Evolutionary conservation across 805 yeast species (phyloP), one percentile per base, ranked within the genome.

Genomic region (Dipodascopsis uninucleata): DNA sequence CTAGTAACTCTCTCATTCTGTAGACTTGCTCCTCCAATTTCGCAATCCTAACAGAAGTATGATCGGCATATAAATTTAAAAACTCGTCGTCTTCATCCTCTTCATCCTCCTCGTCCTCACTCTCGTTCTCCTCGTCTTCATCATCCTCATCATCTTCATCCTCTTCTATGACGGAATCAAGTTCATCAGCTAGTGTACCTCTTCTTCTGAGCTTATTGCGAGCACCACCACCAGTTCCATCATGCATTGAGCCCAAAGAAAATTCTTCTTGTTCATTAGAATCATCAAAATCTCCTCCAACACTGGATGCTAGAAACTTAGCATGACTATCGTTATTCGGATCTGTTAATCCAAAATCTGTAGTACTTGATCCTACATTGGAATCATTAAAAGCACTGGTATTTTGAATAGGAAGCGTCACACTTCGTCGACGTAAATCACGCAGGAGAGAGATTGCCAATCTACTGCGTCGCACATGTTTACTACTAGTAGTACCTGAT

Each of bases 61-160:
- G 47, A 25, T 50, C 55, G 5, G 55, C 49, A 24, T 50, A 50
- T 14, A 50, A 28, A 22, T 36, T 39, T 31, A 45, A 17, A 21
- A 48, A 28, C 17, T 47, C 55, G 31, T 50, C 55, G 9, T 48
- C 53, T 12, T 50, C 55, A 7, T 48, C 55, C 4, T 48, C 49
- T 12, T 50, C 53, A 4, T 48, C 53, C 6, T 21, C 34, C 18
- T 20, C 47, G 4, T 44, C 39, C 2, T 36, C 34, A 16, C 26
- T 23, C 20, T 10, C 18, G 10, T 22, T 44, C 5, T 28, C 33
- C 8, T 22, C 51, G 4, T 16, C 28, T 8, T 39, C 48, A 22
- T 38, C 43, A 14, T 36, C 45, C 4, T 28, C 45, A 25, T 35
- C 47, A 6, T 5, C 28, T 16, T 36, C 36, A 12, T 35, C 38